A percentile compares a stretch with the other conserved stretches of the same genome.
phyloP scores from a whole-genome alignment of 371 early-diverging fungal genomes.

The Lichtheimia corymbifera region DNA sequence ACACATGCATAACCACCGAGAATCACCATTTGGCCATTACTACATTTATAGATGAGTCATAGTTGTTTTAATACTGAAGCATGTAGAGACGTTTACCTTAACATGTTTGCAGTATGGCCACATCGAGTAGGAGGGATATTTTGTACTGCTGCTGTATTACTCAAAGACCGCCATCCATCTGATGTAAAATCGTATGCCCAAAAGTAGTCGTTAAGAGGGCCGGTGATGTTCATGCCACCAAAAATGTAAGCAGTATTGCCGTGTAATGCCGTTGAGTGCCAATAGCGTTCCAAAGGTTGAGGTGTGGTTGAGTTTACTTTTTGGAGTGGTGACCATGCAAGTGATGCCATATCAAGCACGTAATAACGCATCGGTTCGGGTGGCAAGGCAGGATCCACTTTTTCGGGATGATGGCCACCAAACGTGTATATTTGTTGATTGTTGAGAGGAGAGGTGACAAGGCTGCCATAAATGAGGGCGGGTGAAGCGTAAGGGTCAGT shows the following conservation, averaged over 20 bases:
- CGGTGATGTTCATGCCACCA: slow-evolving; percentile 35
- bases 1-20: slow-evolving; percentile 34
- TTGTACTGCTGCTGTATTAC: not conserved
- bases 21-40: slow-evolving; percentile 30
- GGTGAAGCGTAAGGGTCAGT: slow-evolving; percentile 37
- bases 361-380: slow-evolving; percentile 34
- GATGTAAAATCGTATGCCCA: slow-evolving; percentile 23
- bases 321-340: slow-evolving; percentile 31
- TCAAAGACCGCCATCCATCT: slow-evolving; percentile 20
- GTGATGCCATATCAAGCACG: slow-evolving; percentile 9
- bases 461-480: slow-evolving; percentile 23
- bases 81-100: slow-evolving; percentile 17
- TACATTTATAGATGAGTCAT: not conserved
- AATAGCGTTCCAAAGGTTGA: slow-evolving; percentile 30
- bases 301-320: slow-evolving; percentile 3
- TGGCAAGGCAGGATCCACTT: slow-evolving; percentile 6
- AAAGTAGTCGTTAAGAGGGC: slow-evolving; percentile 20
- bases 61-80: not conserved
- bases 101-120: slow-evolving; percentile 36
- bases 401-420: slow-evolving; percentile 32
- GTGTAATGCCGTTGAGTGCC: slow-evolving; percentile 22
- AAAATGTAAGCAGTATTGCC: slow-evolving; percentile 16
- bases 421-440: slow-evolving; percentile 21
- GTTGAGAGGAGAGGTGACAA: slow-evolving; percentile 6
- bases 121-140: slow-evolving; percentile 17